These are phyloP conservation scores for Tricholoma saponaceum DNA, from an alignment of 768 basidiomycete genomes.

Conservation along the genomic window DNA sequence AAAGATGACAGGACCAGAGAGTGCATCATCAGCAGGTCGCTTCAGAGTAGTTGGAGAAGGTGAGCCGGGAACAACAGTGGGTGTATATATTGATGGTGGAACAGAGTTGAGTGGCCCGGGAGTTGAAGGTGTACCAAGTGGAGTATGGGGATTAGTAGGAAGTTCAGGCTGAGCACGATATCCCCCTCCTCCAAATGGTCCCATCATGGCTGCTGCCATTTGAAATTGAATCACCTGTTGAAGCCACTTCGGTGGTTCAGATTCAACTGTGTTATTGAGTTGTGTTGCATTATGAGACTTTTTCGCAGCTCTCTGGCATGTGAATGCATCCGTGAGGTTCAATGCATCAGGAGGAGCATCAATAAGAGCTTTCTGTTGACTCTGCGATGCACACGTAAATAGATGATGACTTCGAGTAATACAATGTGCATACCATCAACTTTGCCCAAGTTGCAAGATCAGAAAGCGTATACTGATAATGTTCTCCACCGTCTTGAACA, in stretches of 20 bases:
- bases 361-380: not conserved
- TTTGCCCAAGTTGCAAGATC: constrained; percentile 1
- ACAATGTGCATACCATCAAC: not conserved
- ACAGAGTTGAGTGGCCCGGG: not conserved
- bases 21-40: not conserved
- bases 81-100: not conserved
- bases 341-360: constrained; percentile 1
- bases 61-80: too few species aligned
- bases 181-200: too few species aligned
- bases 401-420: not conserved
- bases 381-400: not conserved
- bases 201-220: too few species aligned
- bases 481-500: constrained; percentile 1
- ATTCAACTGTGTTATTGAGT: too few species aligned
- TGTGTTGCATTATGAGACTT: not conserved
- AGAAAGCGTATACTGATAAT: not conserved
- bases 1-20: not conserved
- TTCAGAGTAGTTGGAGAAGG: not conserved
- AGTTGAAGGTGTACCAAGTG: not conserved
- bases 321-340: constrained; percentile 2
- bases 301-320: not conserved
- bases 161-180: not conserved
- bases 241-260: too few species aligned
- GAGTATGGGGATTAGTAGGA: not conserved
- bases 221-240: too few species aligned